A percentile compares a stretch with the other conserved stretches of the same genome.
These are phyloP conservation scores for Orbilia quercus DNA, from an alignment of 2,329 filamentous ascomycete species.

Conservation along the genomic window DNA sequence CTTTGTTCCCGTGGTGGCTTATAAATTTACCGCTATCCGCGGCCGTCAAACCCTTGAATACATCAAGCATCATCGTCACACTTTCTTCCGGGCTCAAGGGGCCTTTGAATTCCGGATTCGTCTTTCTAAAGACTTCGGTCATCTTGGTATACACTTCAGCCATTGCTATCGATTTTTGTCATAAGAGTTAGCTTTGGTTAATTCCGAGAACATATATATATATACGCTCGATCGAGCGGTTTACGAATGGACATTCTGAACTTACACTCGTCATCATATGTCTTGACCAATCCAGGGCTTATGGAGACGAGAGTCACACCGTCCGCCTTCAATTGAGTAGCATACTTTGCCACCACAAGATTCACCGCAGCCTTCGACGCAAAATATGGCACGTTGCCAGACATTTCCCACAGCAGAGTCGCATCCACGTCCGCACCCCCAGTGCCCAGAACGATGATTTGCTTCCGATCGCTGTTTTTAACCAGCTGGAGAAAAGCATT, in stretches of 20 bases:
- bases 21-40: conserved; percentile 68
- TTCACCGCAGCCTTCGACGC: conserved; percentile 64
- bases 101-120: conserved; percentile 64
- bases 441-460: conserved; percentile 64
- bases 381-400: conserved; percentile 61
- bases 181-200: no score
- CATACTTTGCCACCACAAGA: conserved; percentile 64
- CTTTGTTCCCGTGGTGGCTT: conserved; percentile 69
- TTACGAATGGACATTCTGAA: not conserved
- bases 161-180: conserved; percentile 33
- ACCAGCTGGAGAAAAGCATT: conserved; percentile 65
- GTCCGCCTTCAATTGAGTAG: conserved; percentile 37
- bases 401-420: conserved; percentile 58
- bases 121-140: conserved; percentile 61
- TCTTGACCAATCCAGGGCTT: conserved; percentile 59
- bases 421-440: conserved; percentile 62
- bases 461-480: conserved; percentile 63
- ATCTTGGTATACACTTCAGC: conserved; percentile 58
- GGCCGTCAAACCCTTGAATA: conserved; percentile 64
- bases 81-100: conserved; percentile 63
- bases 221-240: not conserved
- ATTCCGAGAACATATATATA: no score
- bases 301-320: conserved; percentile 48
- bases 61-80: conserved; percentile 61
- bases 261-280: conserved; percentile 38